Base-by-base conservation (phyloP, 495 filamentous ascomycete species). In the Talaromyces borbonicus region DNA sequence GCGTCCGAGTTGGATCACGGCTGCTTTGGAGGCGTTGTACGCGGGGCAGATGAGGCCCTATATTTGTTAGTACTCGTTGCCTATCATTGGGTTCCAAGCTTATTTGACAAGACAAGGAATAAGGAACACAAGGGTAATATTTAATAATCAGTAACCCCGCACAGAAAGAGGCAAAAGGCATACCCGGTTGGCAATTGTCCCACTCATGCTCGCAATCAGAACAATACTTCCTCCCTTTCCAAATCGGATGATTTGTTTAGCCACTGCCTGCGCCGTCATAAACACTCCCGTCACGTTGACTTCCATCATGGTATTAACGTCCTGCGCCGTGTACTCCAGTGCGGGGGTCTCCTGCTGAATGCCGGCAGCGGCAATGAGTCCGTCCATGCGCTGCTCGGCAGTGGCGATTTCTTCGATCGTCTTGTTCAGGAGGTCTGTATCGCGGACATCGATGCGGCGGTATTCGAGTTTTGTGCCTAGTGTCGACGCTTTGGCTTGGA, bases 1-100 rank as follows among this genome's bases (percentile, higher is more conserved):
- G 54, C 84, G 81, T 6, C 69, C 80, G 4, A 95, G 79, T 56
- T 95, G 89, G 61, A 94, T 56, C 4, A 95, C 86, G 9, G 77
- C 89, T 4, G 87, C 87, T 63, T 95, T 95, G 57, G 82, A 87
- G 41, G 88, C 83, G 56, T 95, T 95, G 68, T 95, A 95, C 27
- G 84, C 86, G 25, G 87, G 81, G 58, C 77, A 82, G 54, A 79
- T 80, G 26, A 80, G 72, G 41, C 81, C 79, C 81, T 85, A 46
- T 26, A n/a, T 22, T 1, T 8, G 32, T 36, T 7, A 36, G 32
- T 12, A 32, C n/a, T n/a, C n/a, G n/a, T n/a, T n/a, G n/a, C n/a
- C n/a, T n/a, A n/a, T n/a, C n/a, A n/a, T n/a, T n/a, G n/a, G n/a
- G n/a, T n/a, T n/a, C n/a, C n/a, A n/a, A n/a, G n/a, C n/a, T n/a